phyloP scores from a whole-genome alignment of 805 yeast genomes.

The Teunomyces kruisii region DNA sequence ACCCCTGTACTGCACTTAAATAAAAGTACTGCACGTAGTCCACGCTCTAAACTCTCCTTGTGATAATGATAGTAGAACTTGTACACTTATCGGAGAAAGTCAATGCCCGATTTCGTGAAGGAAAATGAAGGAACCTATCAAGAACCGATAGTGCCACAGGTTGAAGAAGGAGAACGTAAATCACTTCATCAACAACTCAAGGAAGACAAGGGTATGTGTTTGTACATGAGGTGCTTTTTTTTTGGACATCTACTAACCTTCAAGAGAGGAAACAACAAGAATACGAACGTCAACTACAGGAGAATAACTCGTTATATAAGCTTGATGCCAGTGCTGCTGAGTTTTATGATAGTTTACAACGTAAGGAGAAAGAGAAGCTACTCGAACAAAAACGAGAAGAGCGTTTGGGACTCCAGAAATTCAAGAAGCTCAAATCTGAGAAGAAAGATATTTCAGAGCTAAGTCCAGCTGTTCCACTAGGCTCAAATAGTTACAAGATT shows the following conservation, averaged over 20 bases:
- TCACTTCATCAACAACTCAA: slow-evolving; percentile 42
- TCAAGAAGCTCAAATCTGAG: slow-evolving; percentile 5
- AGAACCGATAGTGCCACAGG: slow-evolving; percentile 7
- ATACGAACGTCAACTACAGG: slow-evolving; percentile 26
- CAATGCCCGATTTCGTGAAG: slow-evolving; percentile 12
- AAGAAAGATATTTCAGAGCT: background rate
- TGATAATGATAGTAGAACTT: too few species aligned
- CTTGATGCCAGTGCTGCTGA: slow-evolving; percentile 35
- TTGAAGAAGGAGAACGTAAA: slow-evolving; percentile 29
- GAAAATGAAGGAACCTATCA: slow-evolving; percentile 6
- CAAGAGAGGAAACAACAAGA: slow-evolving; percentile 34
- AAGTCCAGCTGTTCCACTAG: background rate
- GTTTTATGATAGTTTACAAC: slow-evolving; percentile 30
- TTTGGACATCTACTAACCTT: slow-evolving; percentile 14
- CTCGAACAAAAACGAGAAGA: slow-evolving; percentile 20
- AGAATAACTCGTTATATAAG: slow-evolving; percentile 40
- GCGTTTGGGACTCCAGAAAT: slow-evolving; percentile 17
- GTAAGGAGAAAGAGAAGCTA: slow-evolving; percentile 18
- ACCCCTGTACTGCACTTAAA: background rate
- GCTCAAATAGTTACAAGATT: background rate
- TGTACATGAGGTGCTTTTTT: too few species aligned
- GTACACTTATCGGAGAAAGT: background rate
- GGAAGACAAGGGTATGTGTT: slow-evolving; percentile 37
- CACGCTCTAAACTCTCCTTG: too few species aligned
- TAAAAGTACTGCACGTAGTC: too few species aligned